phyloP scores from a whole-genome alignment of 352 stramenopile genomes.

The Pythium guiyangense region DNA sequence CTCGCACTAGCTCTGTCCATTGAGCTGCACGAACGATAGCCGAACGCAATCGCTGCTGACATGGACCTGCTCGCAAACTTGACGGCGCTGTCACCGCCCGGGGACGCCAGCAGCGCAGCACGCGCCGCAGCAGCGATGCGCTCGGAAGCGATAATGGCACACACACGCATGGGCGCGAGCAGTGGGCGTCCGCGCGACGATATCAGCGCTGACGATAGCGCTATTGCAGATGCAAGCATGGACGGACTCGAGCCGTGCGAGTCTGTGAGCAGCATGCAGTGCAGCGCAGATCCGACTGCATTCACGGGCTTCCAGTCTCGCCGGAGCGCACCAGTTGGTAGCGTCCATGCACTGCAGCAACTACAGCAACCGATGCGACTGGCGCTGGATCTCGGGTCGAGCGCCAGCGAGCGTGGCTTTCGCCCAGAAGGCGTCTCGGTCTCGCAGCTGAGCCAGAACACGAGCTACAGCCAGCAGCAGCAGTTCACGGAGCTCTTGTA shows the following conservation, averaged over 20 bases:
- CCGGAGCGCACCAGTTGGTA: not conserved
- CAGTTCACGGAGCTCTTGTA: conserved; percentile 46
- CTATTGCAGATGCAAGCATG: not conserved
- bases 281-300: conserved; percentile 53
- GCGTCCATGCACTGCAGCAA: not conserved
- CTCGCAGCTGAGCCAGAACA: conserved; percentile 15
- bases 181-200: not conserved
- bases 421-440: conserved; percentile 10
- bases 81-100: conserved; percentile 8
- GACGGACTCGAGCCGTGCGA: conserved; percentile 2
- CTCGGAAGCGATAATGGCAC: not conserved
- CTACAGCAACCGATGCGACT: conserved; percentile 17
- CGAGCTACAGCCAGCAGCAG: conserved; percentile 16
- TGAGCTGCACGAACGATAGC: not conserved
- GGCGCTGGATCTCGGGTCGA: conserved; percentile 25
- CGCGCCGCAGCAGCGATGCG: not conserved
- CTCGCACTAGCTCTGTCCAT: not conserved
- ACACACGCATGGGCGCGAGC: not conserved
- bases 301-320: conserved; percentile 38
- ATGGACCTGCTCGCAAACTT: conserved; percentile 12
- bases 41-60: not conserved
- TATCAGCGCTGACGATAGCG: not conserved
- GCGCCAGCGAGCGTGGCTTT: conserved; percentile 2
- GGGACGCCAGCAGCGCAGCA: not conserved
- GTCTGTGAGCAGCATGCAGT: conserved; percentile 27